Percentiles rank a stretch among this genome's conserved stretches.
Evolutionary conservation across 2,329 filamentous ascomycete genomes (phyloP).

Genomic region (Botrytis squamosa): DNA sequence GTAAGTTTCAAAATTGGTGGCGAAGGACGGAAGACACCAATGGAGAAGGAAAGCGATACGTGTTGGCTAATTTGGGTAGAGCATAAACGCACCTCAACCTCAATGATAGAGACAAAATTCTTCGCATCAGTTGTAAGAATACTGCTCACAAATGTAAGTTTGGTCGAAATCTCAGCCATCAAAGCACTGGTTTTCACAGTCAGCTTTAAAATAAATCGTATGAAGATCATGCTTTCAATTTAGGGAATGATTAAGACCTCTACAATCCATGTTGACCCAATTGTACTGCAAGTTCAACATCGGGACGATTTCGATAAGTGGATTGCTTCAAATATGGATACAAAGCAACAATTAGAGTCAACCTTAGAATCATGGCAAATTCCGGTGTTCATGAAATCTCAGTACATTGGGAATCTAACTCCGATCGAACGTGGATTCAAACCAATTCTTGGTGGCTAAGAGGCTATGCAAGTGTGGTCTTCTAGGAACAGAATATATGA

Average conservation of each 20-base stretch:
- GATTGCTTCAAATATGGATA: neutral
- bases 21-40: neutral
- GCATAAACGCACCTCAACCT: neutral
- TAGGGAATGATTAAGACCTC: neutral
- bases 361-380: neutral
- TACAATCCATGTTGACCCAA: too few species aligned
- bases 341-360: neutral
- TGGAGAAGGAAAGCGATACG: neutral
- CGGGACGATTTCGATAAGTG: too few species aligned
- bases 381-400: too few species aligned
- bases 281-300: neutral
- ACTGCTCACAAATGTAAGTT: neutral
- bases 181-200: neutral
- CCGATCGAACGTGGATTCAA: neutral
- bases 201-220: neutral
- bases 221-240: neutral
- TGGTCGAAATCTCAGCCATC: neutral
- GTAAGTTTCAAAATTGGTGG: neutral
- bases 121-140: accelerated
- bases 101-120: neutral
- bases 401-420: neutral
- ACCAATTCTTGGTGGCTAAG: neutral
- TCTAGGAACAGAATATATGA: neutral
- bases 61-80: neutral
- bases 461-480: neutral